These are phyloP conservation scores for Thielaviopsis musarum DNA, from an alignment of 2,329 filamentous ascomycete genomes.

Conservation along the genomic window DNA sequence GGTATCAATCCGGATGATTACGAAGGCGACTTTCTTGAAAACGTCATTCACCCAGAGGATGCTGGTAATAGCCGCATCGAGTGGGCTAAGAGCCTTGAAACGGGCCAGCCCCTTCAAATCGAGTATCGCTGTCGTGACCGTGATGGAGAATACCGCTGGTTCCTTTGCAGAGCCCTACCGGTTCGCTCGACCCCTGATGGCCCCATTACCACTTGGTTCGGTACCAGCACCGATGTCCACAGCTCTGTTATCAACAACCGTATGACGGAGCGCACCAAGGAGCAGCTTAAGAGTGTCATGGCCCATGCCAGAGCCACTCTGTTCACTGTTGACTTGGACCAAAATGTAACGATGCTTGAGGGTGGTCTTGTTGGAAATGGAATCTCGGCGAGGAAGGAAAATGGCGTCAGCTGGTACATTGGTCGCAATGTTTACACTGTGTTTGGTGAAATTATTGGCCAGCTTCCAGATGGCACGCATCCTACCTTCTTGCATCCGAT, in stretches of 20 bases:
- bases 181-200: slow-evolving; percentile 48
- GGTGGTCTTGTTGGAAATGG: slow-evolving; percentile 44
- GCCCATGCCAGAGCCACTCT: slow-evolving; percentile 60
- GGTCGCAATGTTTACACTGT: slow-evolving; percentile 49
- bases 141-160: slow-evolving; percentile 62
- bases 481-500: slow-evolving; percentile 40
- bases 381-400: slow-evolving; percentile 19
- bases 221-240: slow-evolving; percentile 63
- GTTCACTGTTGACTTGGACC: slow-evolving; percentile 50
- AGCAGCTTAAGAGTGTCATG: slow-evolving; percentile 56
- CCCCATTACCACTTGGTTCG: slow-evolving; percentile 63
- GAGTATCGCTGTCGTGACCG: slow-evolving; percentile 54
- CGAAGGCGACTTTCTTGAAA: slow-evolving; percentile 43
- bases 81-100: slow-evolving; percentile 47
- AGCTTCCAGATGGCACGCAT: slow-evolving; percentile 26
- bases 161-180: slow-evolving; percentile 55
- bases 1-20: slow-evolving; percentile 47
- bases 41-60: slow-evolving; percentile 55
- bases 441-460: slow-evolving; percentile 34
- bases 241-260: slow-evolving; percentile 50
- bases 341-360: slow-evolving; percentile 51
- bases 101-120: slow-evolving; percentile 50
- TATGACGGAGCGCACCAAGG: slow-evolving; percentile 47
- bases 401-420: slow-evolving; percentile 31
- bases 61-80: slow-evolving; percentile 33